These are phyloP conservation scores for Ramularia endophylla DNA, from an alignment of 2,329 filamentous ascomycete species.

Conservation along the genomic window DNA sequence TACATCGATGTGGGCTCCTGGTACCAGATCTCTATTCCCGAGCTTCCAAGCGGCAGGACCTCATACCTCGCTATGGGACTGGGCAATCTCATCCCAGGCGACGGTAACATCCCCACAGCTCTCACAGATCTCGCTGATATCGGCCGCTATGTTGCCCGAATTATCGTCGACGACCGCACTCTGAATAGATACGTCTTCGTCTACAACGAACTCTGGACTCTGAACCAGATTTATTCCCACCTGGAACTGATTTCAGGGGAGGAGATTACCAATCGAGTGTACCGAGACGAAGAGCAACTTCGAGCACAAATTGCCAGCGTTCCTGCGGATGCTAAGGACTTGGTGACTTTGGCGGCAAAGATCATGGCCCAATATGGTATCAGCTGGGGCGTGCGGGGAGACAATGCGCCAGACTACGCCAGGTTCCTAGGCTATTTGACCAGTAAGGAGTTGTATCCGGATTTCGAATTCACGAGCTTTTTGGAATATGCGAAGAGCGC, in stretches of 20 bases:
- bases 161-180: conserved; percentile 49
- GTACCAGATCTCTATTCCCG: conserved; percentile 46
- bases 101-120: conserved; percentile 40
- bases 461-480: conserved; percentile 39
- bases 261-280: conserved; percentile 27
- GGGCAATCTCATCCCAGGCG: conserved; percentile 38
- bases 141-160: conserved; percentile 46
- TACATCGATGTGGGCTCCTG: conserved; percentile 55
- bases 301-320: conserved; percentile 23
- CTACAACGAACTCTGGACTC: conserved; percentile 42
- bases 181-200: conserved; percentile 49
- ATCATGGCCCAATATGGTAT: conserved; percentile 41
- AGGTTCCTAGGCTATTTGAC: conserved; percentile 46
- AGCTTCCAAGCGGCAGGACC: conserved; percentile 41
- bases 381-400: conserved; percentile 45
- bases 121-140: conserved; percentile 50
- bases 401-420: conserved; percentile 50
- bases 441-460: conserved; percentile 50
- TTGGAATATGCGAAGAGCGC: conserved; percentile 37
- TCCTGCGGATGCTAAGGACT: conserved; percentile 24
- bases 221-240: conserved; percentile 43
- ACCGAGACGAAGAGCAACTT: conserved; percentile 27
- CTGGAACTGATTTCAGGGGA: conserved; percentile 48
- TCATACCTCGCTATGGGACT: conserved; percentile 39
- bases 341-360: conserved; percentile 4